These are phyloP conservation scores for Monosporozyma yasuniensis DNA, from an alignment of 805 yeast species.

Conservation along the genomic window DNA sequence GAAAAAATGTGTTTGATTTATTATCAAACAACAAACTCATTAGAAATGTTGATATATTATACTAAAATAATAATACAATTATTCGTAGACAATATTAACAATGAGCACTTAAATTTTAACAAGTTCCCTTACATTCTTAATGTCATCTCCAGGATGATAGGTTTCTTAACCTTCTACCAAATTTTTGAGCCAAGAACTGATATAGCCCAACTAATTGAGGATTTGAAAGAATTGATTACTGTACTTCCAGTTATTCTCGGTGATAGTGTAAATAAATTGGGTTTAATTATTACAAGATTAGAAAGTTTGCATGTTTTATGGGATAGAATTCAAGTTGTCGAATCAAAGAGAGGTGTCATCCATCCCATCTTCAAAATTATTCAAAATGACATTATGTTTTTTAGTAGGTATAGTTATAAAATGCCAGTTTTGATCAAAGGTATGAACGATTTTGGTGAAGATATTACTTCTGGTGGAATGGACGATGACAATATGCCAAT, in stretches of 20 bases:
- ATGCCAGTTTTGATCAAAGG: slow-evolving; percentile 9
- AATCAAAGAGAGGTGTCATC: slow-evolving; percentile 9
- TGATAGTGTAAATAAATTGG: slow-evolving; percentile 9
- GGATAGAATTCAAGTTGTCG: slow-evolving; percentile 18
- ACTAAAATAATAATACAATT: slow-evolving; percentile 15
- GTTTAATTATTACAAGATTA: slow-evolving; percentile 13
- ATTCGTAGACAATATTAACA: slow-evolving; percentile 14
- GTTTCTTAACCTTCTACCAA: slow-evolving; percentile 21
- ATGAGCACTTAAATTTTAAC: slow-evolving; percentile 11
- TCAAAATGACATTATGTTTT: slow-evolving; percentile 18
- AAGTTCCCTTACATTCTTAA: slow-evolving; percentile 20
- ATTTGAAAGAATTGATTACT: slow-evolving; percentile 15
- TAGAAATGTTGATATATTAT: slow-evolving; percentile 13
- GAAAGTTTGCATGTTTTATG: slow-evolving; percentile 15
- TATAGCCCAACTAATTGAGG: slow-evolving; percentile 15
- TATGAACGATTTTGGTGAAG: neutral
- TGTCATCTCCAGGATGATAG: slow-evolving; percentile 13
- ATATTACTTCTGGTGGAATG: neutral
- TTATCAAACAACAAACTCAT: slow-evolving; percentile 14
- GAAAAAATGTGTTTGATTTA: slow-evolving; percentile 18
- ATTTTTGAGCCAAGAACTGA: slow-evolving; percentile 14
- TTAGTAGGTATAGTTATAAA: slow-evolving; percentile 7
- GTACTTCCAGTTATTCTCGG: slow-evolving; percentile 12
- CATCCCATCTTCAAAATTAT: slow-evolving; percentile 25
- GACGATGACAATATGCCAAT: slow-evolving; percentile 5